Evolutionary conservation across 225 moss, liverwort and hornwort species (phyloP), one percentile per base, ranked within the genome.

Genomic region (Bryoerythrophyllum caledonicum): DNA sequence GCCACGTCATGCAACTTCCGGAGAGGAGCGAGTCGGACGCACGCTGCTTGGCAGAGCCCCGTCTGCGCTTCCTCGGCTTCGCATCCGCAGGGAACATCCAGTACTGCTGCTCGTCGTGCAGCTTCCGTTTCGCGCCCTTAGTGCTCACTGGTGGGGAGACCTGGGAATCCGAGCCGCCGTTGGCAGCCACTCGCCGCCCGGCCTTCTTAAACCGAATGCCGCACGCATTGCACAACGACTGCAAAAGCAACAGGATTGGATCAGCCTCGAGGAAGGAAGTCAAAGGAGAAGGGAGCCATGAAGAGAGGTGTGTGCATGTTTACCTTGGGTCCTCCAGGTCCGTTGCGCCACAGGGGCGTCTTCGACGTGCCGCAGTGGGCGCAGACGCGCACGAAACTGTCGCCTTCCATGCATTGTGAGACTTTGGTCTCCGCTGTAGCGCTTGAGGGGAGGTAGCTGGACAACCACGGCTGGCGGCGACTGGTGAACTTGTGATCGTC

Each of bases 201-300:
- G 87, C 87, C 61, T 93, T 93, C 80, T 93, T 93, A 69, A 83
- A 87, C 0, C 93, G 89, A 24, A 93, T 93, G 16, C 93, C 93
- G 53, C 93, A 93, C 0, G 93, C 93, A 67, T 93, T 93, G 76
- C 93, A 93, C 4, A 93, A 82, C 23, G 93, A 93, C 84, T 93
- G 85, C 74, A 79, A 27, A 2, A 19, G 32, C 5, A 38, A 49
- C 48, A 49, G 48, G 6, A 19, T 49, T 6, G 4, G 19, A 49
- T 49, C 19, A 49, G 48, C 48, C 19, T 49, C 48, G 5, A 7
- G 19, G 19, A 49, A 49, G 5, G 6, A 7, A 5, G 19, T 49
- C 19, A 49, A 44, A 10, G 4, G 44, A 6, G 5, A 1, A 17
- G 48, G 48, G 48, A 17, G 6, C 19, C 17, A 17, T 49, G 48